phyloP scores from a whole-genome alignment of 345 rosid species.

The Carallia brachiata region DNA sequence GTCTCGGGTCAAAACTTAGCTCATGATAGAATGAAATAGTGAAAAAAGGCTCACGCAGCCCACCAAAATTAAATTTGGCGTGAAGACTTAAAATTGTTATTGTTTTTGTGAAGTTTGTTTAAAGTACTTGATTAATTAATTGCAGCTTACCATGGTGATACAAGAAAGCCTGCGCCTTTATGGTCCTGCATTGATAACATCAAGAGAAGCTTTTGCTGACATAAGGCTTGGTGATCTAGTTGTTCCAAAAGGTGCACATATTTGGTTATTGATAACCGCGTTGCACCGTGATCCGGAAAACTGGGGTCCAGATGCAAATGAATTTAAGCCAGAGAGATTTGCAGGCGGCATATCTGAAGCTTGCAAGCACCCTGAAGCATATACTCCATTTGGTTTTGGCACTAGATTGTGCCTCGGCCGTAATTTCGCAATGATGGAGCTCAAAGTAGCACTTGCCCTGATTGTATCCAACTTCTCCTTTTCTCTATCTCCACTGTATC shows the following conservation, averaged over 20 bases:
- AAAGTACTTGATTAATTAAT: too few species aligned
- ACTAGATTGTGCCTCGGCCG: constrained; percentile 8
- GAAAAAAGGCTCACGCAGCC: too few species aligned
- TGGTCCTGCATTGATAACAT: constrained; percentile 4
- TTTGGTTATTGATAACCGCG: neutral
- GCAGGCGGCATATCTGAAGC: constrained; percentile 7
- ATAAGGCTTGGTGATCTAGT: neutral
- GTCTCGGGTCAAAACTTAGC: too few species aligned
- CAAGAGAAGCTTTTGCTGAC: constrained; percentile 16
- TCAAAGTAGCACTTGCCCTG: neutral
- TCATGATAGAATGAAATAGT: too few species aligned
- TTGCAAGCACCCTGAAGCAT: constrained; percentile 10
- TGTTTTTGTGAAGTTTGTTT: too few species aligned
- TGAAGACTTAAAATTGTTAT: too few species aligned
- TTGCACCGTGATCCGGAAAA: constrained; percentile 16
- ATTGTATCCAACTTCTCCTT: constrained; percentile 6
- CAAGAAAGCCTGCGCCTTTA: constrained; percentile 18
- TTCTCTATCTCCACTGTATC: constrained; percentile 11
- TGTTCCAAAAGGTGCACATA: constrained; percentile 11
- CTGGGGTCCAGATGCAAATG: constrained; percentile 16
- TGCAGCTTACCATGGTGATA: constrained; percentile 17
- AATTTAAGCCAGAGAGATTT: constrained; percentile 20
- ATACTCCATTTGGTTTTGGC: constrained; percentile 18
- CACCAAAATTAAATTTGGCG: too few species aligned
- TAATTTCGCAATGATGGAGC: constrained; percentile 11